phyloP scores from a whole-genome alignment of 1,284 basidiomycete species.

The Cutaneotrichosporon cyanovorans region DNA sequence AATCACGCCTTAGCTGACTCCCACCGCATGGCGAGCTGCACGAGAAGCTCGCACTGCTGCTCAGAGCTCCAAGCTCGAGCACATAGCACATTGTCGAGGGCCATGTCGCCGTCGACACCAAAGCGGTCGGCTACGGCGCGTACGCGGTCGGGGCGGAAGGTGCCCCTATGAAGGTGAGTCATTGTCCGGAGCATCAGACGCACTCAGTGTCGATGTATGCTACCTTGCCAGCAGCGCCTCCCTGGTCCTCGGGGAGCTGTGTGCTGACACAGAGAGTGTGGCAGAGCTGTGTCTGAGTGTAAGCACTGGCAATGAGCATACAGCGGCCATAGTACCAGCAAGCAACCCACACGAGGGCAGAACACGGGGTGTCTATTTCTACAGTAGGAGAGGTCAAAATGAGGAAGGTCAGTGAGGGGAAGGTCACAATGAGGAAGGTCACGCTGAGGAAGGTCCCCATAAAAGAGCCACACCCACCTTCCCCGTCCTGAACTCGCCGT shows the following conservation, averaged over 20 bases:
- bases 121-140: constrained; percentile 81
- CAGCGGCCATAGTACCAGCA: too few species aligned
- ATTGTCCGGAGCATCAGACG: neutral
- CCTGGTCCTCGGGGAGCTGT: constrained; percentile 79
- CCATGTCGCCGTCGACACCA: constrained; percentile 77
- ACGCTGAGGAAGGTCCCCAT: too few species aligned
- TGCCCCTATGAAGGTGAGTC: constrained; percentile 53
- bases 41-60: constrained; percentile 42
- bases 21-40: constrained; percentile 42
- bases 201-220: constrained; percentile 89
- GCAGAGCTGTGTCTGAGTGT: constrained; percentile 84
- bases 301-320: too few species aligned
- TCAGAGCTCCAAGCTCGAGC: constrained; percentile 43
- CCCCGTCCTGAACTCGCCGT: constrained; percentile 46
- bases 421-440: too few species aligned
- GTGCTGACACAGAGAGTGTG: constrained; percentile 85
- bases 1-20: constrained; percentile 3
- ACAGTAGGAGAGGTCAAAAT: too few species aligned
- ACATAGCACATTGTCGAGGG: constrained; percentile 55
- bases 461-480: too few species aligned
- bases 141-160: constrained; percentile 87
- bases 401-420: too few species aligned
- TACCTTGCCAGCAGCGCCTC: constrained; percentile 83
- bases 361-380: too few species aligned
- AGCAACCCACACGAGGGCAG: too few species aligned